Evolutionary conservation across 1,284 basidiomycete genomes (phyloP).

Genomic region (Caloboletus inedulis): DNA sequence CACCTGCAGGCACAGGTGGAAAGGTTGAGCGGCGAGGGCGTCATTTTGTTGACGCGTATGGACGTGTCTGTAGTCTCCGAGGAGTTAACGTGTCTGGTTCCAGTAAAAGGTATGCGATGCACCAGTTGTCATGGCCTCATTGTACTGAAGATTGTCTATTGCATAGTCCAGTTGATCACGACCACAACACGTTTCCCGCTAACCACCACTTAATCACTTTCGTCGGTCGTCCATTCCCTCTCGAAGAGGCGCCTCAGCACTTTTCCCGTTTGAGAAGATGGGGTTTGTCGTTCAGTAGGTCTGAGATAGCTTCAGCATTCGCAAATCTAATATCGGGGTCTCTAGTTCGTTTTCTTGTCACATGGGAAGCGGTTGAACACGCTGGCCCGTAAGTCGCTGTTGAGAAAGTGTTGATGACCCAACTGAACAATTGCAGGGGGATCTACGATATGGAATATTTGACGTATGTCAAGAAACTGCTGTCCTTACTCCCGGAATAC

Average conservation of each 20-base stretch:
- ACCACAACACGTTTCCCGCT: conserved; percentile 60
- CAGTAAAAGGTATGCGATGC: conserved; percentile 71
- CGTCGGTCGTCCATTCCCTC: conserved; percentile 78
- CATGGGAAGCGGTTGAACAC: conserved; percentile 97
- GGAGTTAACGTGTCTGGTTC: conserved; percentile 82
- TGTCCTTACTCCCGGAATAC: conserved; percentile 76
- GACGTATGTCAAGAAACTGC: conserved; percentile 69
- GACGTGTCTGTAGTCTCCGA: conserved; percentile 71
- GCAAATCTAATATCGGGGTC: background rate
- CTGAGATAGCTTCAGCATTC: background rate
- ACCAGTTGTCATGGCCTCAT: background rate
- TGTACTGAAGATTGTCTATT: conserved; percentile 4
- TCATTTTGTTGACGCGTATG: conserved; percentile 75
- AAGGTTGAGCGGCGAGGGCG: conserved; percentile 58
- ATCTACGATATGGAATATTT: conserved; percentile 84
- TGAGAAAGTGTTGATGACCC: background rate
- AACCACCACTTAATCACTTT: conserved; percentile 68
- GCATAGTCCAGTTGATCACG: conserved; percentile 58
- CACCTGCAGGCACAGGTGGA: conserved; percentile 53
- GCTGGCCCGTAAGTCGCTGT: conserved; percentile 70
- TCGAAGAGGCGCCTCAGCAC: conserved; percentile 81
- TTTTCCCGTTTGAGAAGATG: conserved; percentile 77
- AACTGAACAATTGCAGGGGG: conserved; percentile 47
- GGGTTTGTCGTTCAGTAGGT: conserved; percentile 82
- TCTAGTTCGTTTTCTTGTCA: conserved; percentile 82